These are phyloP conservation scores for Neurospora africana DNA, from an alignment of 495 filamentous ascomycete species.

Conservation along the genomic window DNA sequence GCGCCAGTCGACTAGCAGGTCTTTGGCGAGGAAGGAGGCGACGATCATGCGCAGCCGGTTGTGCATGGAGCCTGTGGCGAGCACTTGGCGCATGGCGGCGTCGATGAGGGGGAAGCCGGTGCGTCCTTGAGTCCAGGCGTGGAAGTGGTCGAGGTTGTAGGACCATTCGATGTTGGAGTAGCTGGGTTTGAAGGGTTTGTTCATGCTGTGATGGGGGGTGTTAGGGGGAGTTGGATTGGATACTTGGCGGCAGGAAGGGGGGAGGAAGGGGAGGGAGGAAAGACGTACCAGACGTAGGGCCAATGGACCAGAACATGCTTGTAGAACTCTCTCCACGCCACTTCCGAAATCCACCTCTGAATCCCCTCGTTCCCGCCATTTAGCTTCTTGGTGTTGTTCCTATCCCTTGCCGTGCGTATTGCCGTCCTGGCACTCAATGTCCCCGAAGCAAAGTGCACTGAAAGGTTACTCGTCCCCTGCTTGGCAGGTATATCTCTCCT, in stretches of 20 bases:
- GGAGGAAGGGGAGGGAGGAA: not conserved
- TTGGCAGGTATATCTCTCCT: constrained; percentile 50
- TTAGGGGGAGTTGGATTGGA: not conserved
- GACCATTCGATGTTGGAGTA: constrained; percentile 79
- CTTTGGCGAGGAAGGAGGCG: constrained; percentile 78
- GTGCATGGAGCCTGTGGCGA: constrained; percentile 68
- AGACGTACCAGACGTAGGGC: constrained; percentile 71
- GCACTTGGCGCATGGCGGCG: constrained; percentile 81
- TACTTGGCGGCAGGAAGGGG: not conserved
- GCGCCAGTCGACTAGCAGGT: constrained; percentile 83
- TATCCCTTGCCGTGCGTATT: constrained; percentile 51
- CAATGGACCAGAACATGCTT: constrained; percentile 77
- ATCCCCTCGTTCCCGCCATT: constrained; percentile 61
- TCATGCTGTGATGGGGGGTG: constrained; percentile 50
- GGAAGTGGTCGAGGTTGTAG: constrained; percentile 56
- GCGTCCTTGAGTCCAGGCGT: constrained; percentile 62
- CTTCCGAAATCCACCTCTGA: constrained; percentile 70
- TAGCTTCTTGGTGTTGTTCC: constrained; percentile 58
- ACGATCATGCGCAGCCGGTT: constrained; percentile 85
- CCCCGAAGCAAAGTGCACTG: constrained; percentile 68
- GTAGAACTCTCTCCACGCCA: constrained; percentile 92
- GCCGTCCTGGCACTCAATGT: constrained; percentile 70
- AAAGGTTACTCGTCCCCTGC: constrained; percentile 59
- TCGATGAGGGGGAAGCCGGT: constrained; percentile 87
- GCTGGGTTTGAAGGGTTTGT: constrained; percentile 84